Evolutionary conservation across 139 green algal genomes (phyloP).

Genomic region (Limnomonas spitsbergensis): DNA sequence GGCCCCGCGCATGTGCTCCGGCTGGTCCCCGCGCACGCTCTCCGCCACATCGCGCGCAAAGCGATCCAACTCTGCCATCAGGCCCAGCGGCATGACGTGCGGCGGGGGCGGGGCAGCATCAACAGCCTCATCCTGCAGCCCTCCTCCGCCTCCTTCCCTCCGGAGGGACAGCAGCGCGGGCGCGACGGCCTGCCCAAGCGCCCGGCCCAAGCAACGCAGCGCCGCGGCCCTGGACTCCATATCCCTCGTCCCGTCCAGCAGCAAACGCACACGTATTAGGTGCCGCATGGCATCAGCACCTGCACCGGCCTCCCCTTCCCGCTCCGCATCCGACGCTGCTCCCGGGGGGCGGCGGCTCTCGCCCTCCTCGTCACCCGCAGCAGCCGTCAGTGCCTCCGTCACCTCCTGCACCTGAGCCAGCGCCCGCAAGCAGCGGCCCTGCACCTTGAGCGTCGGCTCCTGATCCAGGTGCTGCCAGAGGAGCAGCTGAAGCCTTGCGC

Average conservation of each 20-base stretch:
- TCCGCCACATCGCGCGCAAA: slow-evolving; percentile 10
- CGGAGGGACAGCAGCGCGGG: too few species aligned
- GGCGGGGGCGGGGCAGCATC: not conserved
- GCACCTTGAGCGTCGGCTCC: slow-evolving; percentile 27
- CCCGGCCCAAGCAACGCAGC: slow-evolving; percentile 41
- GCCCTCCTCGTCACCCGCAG: not conserved
- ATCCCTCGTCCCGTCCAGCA: slow-evolving; percentile 19
- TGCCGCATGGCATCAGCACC: not conserved
- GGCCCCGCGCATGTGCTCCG: slow-evolving; percentile 54
- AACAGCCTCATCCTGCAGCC: not conserved
- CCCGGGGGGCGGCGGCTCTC: not conserved
- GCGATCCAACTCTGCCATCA: not conserved
- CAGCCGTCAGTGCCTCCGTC: not conserved
- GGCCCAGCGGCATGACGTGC: too few species aligned
- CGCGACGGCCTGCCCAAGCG: slow-evolving; percentile 16
- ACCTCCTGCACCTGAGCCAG: slow-evolving; percentile 25
- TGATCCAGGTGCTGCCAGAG: slow-evolving; percentile 15
- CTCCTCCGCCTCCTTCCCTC: too few species aligned
- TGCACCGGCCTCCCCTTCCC: too few species aligned
- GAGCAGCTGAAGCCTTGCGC: too few species aligned
- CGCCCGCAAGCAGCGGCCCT: not conserved
- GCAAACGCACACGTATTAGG: slow-evolving; percentile 9
- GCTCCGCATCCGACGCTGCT: too few species aligned
- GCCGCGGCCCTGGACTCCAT: slow-evolving; percentile 34
- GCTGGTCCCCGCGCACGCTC: slow-evolving; percentile 25